Conservation (phyloP, 768 basidiomycete genomes). For the Leccinum olivaceopallidum region DNA sequence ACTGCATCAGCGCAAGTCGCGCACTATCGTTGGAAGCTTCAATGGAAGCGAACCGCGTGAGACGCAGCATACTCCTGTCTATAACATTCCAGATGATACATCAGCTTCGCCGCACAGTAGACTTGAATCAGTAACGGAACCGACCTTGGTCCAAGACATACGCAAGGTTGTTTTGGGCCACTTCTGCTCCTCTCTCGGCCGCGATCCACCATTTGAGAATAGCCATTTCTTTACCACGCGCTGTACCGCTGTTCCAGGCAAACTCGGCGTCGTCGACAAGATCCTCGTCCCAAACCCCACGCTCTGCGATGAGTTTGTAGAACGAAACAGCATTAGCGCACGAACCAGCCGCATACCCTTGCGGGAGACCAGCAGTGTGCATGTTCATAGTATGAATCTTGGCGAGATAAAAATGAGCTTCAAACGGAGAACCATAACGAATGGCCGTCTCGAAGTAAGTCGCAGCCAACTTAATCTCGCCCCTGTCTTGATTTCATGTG, state of each 20-base stretch:
- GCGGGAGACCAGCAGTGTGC: constrained; percentile 41
- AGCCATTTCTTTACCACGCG: constrained; percentile 76
- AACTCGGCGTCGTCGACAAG: constrained; percentile 78
- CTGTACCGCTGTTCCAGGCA: constrained; percentile 68
- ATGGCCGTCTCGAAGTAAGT: constrained; percentile 84
- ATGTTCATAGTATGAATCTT: constrained; percentile 69
- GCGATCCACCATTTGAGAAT: constrained; percentile 95
- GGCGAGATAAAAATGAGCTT: constrained; percentile 93
- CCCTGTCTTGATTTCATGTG: constrained; percentile 49
- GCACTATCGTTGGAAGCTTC: constrained; percentile 84
- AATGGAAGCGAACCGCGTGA: constrained; percentile 66
- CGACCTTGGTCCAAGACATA: constrained; percentile 89
- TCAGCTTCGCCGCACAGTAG: constrained; percentile 32
- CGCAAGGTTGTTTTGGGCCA: constrained; percentile 94
- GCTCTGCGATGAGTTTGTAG: constrained; percentile 90
- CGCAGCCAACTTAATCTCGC: constrained; percentile 65
- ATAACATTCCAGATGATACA: not conserved
- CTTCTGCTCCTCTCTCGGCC: constrained; percentile 88
- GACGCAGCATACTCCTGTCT: constrained; percentile 73
- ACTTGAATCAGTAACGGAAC: constrained; percentile 34
- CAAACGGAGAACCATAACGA: constrained; percentile 86
- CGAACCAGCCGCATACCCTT: constrained; percentile 61
- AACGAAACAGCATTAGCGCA: constrained; percentile 92
- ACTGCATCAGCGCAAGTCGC: constrained; percentile 82
- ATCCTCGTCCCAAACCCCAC: constrained; percentile 86